Percentiles rank a stretch among this genome's conserved stretches.
phyloP scores from a whole-genome alignment of 352 stramenopile species.

The Thalassiosira hispida region DNA sequence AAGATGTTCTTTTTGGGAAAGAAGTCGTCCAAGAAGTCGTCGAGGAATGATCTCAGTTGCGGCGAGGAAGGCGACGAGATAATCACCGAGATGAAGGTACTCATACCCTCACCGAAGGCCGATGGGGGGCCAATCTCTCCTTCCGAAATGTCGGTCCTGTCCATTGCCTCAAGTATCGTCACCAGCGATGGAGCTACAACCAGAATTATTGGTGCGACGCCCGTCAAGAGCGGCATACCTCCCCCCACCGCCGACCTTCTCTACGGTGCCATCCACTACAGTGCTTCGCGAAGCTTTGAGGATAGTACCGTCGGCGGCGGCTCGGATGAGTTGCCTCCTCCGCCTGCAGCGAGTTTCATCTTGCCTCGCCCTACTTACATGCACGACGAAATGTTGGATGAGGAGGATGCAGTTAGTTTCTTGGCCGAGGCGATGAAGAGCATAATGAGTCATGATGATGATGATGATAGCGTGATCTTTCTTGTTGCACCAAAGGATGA shows the following conservation, averaged over 20 bases:
- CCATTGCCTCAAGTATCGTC: neutral
- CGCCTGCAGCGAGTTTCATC: neutral
- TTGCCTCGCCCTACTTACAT: neutral
- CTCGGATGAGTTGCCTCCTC: neutral
- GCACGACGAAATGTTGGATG: neutral
- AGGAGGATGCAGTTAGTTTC: neutral
- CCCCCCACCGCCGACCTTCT: neutral
- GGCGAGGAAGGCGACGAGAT: neutral
- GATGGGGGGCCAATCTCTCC: neutral
- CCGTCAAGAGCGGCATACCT: neutral
- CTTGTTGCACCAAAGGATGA: neutral
- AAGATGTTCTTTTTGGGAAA: neutral
- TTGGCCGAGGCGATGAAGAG: neutral
- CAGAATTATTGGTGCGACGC: neutral
- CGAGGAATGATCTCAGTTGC: neutral
- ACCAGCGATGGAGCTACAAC: neutral
- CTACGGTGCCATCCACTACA: neutral
- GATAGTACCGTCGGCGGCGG: neutral
- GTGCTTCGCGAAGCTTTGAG: neutral
- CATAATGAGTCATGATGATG: neutral
- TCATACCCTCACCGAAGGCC: neutral
- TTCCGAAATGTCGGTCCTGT: neutral
- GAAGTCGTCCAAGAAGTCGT: constrained; percentile 3
- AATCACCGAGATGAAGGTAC: neutral
- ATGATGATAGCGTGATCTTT: neutral